Evolutionary conservation across 1,139 yeast species (phyloP).

Genomic region (Chernovozyma aurita): DNA sequence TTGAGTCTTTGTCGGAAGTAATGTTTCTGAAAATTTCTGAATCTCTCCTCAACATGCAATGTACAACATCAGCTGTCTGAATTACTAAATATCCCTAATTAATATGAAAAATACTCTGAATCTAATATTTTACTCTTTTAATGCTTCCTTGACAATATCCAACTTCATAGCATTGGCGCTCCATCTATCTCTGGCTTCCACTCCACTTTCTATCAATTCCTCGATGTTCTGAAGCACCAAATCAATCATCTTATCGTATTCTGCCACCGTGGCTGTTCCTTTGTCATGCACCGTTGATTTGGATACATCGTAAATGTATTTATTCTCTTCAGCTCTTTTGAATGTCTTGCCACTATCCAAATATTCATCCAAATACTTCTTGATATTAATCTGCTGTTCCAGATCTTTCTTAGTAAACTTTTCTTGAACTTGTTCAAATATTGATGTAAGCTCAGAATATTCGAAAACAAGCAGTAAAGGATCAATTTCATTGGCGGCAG

Average conservation of each 20-base stretch:
- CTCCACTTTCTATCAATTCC: constrained; percentile 27
- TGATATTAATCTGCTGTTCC: neutral
- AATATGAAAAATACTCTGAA: too few species aligned
- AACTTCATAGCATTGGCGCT: constrained; percentile 28
- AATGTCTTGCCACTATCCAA: constrained; percentile 20
- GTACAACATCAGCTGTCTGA: too few species aligned
- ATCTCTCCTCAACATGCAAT: too few species aligned
- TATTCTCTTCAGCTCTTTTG: constrained; percentile 19
- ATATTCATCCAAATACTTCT: constrained; percentile 22
- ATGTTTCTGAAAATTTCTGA: too few species aligned
- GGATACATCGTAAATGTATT: constrained; percentile 19
- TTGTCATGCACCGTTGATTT: constrained; percentile 14
- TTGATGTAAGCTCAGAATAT: constrained; percentile 14
- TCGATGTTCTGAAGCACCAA: constrained; percentile 21
- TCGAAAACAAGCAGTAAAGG: constrained; percentile 18
- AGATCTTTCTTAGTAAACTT: constrained; percentile 12
- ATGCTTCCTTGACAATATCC: constrained; percentile 21
- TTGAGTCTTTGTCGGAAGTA: too few species aligned
- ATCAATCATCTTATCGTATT: constrained; percentile 31
- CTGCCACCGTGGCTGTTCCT: constrained; percentile 18
- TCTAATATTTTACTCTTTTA: neutral
- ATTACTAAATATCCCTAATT: too few species aligned
- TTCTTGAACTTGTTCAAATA: constrained; percentile 18
- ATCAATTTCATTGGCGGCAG: constrained; percentile 14
- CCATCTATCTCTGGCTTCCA: constrained; percentile 33